Percentiles rank a stretch among this genome's conserved stretches.
Evolutionary conservation across 1,284 basidiomycete species (phyloP).

Genomic region (Trichosporon coremiiforme): DNA sequence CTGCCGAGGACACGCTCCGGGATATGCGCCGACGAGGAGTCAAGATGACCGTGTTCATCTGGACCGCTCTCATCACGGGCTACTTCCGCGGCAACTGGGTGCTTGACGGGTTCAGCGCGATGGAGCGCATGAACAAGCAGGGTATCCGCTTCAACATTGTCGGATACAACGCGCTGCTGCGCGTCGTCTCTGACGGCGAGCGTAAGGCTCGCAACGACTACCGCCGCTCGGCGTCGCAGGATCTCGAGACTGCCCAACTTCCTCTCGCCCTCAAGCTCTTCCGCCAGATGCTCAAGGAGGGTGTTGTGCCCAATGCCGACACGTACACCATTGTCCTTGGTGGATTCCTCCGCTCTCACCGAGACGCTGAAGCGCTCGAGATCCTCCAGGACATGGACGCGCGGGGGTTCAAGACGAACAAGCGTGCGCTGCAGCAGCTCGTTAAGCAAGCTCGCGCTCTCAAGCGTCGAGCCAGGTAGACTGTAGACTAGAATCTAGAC

Average conservation of each 20-base stretch:
- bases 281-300: conserved; percentile 64
- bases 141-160: conserved; percentile 63
- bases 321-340: conserved; percentile 74
- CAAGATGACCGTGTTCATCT: conserved; percentile 52
- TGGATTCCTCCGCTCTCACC: conserved; percentile 62
- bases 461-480: not conserved
- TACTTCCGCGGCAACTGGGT: conserved; percentile 53
- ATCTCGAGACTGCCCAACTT: conserved; percentile 39
- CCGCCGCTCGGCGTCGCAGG: not conserved
- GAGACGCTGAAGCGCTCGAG: conserved; percentile 60
- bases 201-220: conserved; percentile 11
- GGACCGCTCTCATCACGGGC: conserved; percentile 53
- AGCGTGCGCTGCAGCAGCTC: conserved; percentile 56
- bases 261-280: conserved; percentile 64
- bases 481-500: conserved; percentile 2
- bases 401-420: conserved; percentile 53
- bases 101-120: conserved; percentile 58
- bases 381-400: conserved; percentile 65
- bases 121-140: conserved; percentile 64
- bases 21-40: conserved; percentile 67
- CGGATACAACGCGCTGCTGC: conserved; percentile 74
- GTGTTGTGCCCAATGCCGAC: conserved; percentile 62
- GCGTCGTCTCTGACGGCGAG: conserved; percentile 59
- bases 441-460: conserved; percentile 36
- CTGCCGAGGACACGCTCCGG: conserved; percentile 67